Evolutionary conservation across 2,329 filamentous ascomycete genomes (phyloP).

Genomic region (Teratosphaeria destructans): DNA sequence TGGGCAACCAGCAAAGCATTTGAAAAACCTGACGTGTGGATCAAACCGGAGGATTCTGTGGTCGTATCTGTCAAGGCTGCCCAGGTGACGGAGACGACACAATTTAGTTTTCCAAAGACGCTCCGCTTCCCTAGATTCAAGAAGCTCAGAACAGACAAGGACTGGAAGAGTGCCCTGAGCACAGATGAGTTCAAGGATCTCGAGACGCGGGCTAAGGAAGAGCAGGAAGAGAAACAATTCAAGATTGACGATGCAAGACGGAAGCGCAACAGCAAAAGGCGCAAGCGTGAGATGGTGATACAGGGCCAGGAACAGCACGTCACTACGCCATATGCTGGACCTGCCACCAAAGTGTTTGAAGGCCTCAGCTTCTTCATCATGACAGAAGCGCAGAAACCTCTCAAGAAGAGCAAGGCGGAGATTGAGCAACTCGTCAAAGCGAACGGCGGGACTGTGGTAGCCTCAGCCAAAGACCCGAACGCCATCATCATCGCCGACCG

Average conservation of each 20-base stretch:
- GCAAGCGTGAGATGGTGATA: slow-evolving; percentile 61
- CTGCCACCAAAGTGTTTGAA: slow-evolving; percentile 57
- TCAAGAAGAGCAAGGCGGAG: slow-evolving; percentile 66
- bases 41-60: slow-evolving; percentile 75
- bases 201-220: slow-evolving; percentile 57
- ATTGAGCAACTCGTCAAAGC: slow-evolving; percentile 73
- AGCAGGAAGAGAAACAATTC: slow-evolving; percentile 62
- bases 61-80: slow-evolving; percentile 85
- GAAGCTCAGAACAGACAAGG: slow-evolving; percentile 66
- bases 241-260: slow-evolving; percentile 59
- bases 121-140: slow-evolving; percentile 89
- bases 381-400: slow-evolving; percentile 59
- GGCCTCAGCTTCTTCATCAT: slow-evolving; percentile 72
- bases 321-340: slow-evolving; percentile 44
- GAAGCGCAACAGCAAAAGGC: slow-evolving; percentile 46
- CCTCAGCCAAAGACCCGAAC: slow-evolving; percentile 54
- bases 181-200: slow-evolving; percentile 67
- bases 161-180: slow-evolving; percentile 71
- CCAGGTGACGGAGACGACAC: slow-evolving; percentile 61
- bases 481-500: slow-evolving; percentile 74
- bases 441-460: slow-evolving; percentile 69
- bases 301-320: slow-evolving; percentile 53
- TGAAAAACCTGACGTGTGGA: slow-evolving; percentile 86
- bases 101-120: slow-evolving; percentile 67
- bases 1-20: slow-evolving; percentile 52